A percentile compares a stretch with the other conserved stretches of the same genome.
Conservation (phyloP, 2,329 filamentous ascomycete species). For the Botrytis medusae region DNA sequence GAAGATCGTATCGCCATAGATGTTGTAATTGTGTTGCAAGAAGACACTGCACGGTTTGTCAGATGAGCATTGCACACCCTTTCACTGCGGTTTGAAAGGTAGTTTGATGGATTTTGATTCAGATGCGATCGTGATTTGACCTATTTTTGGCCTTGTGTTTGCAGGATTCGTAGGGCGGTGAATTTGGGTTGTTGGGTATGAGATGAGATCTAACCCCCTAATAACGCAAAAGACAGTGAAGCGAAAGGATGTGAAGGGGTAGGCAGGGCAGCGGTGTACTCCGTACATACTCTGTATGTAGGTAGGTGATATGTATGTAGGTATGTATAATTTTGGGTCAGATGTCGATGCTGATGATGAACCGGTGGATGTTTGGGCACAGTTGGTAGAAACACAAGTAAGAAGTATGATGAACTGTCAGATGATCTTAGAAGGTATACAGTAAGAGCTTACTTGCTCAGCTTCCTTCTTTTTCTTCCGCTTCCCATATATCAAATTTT, state of each 20-base stretch:
- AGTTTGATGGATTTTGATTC: slow-evolving; percentile 1
- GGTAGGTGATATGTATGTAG: not conserved
- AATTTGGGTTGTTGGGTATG: not conserved
- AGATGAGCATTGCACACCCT: not conserved
- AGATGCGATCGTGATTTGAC: not conserved
- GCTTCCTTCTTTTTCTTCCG: not conserved
- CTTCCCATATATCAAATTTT: not conserved
- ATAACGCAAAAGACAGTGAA: not conserved
- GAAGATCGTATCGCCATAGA: slow-evolving; percentile 3
- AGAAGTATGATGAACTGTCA: slow-evolving; percentile 10
- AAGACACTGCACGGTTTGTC: not conserved
- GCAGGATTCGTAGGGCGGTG: slow-evolving; percentile 1
- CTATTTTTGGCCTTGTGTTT: not conserved
- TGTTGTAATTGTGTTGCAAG: not conserved
- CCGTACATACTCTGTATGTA: not conserved
- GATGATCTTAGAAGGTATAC: slow-evolving; percentile 1
- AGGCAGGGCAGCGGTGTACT: not conserved
- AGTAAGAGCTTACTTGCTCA: slow-evolving; percentile 2
- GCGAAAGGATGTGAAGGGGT: not conserved
- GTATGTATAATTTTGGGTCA: not conserved
- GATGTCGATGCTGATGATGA: slow-evolving; percentile 6
- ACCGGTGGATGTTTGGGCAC: slow-evolving; percentile 5
- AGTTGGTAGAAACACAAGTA: not conserved
- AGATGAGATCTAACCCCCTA: slow-evolving; percentile 3
- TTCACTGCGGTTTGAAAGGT: not conserved